Percentiles rank a stretch among this genome's conserved stretches.
Evolutionary conservation across 805 yeast species (phyloP).

Genomic region (Saccharomycopsis selenospora): DNA sequence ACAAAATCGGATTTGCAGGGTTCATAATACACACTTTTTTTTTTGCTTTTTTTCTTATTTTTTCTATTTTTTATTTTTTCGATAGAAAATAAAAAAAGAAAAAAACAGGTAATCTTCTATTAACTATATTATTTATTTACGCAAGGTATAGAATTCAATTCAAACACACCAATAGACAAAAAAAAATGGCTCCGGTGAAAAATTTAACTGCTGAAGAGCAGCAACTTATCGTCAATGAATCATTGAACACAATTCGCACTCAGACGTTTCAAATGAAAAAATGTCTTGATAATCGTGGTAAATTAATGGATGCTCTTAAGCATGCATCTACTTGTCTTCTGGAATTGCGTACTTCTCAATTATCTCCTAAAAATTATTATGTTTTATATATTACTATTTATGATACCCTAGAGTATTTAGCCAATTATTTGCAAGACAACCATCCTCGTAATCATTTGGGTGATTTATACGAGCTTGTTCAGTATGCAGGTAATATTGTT

Average conservation of each 20-base stretch:
- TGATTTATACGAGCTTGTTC: conserved; percentile 89
- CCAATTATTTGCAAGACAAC: conserved; percentile 55
- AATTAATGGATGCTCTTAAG: conserved; percentile 79
- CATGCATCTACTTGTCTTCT: conserved; percentile 77
- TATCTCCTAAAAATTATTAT: conserved; percentile 88
- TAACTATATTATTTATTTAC: no score
- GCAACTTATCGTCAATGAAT: conserved; percentile 33
- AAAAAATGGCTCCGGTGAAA: conserved; percentile 12
- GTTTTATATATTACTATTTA: conserved; percentile 79
- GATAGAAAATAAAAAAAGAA: no score
- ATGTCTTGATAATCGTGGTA: conserved; percentile 58
- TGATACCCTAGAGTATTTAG: conserved; percentile 69
- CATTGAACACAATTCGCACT: conserved; percentile 49
- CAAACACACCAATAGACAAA: not conserved
- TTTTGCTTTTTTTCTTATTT: no score
- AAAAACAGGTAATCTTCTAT: no score
- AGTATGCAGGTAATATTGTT: conserved; percentile 87
- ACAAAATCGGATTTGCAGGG: no score
- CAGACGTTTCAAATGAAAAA: conserved; percentile 73
- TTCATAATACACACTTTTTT: no score
- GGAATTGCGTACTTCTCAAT: conserved; percentile 67
- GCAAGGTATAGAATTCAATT: no score
- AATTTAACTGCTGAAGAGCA: conserved; percentile 25
- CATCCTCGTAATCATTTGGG: conserved; percentile 68
- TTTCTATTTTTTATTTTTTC: no score